A percentile compares a stretch with the other conserved stretches of the same genome.
Conservation (phyloP, 306 rosid species). For the barrel medic (Medicago truncatula) region MtrunA17r5.0-ANR NC_053048.1:47160001-47160500, state of each 20-base stretch:
- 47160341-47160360: constrained; percentile 36
- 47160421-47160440: background rate
- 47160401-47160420: background rate
- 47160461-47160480: background rate
- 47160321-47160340: constrained; percentile 32
- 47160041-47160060: constrained; percentile 31
- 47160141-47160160: constrained; percentile 44
- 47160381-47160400: background rate
- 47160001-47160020: constrained; percentile 38
- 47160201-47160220: constrained; percentile 49
- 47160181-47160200: constrained; percentile 45
- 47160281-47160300: constrained; percentile 42
- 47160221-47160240: constrained; percentile 22
- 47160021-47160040: constrained; percentile 32
- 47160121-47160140: constrained; percentile 1
- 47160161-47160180: constrained; percentile 45
- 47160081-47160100: constrained; percentile 36
- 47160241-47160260: constrained; percentile 39
- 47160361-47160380: constrained; percentile 23
- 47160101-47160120: constrained; percentile 3
- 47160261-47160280: constrained; percentile 47
- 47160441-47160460: background rate
- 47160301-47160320: constrained; percentile 35
- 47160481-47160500: background rate
- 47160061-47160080: constrained; percentile 30